Evolutionary conservation across 495 filamentous ascomycete species (phyloP), one percentile per base, ranked within the genome.

Genomic region (Aspergillus cristatus): DNA sequence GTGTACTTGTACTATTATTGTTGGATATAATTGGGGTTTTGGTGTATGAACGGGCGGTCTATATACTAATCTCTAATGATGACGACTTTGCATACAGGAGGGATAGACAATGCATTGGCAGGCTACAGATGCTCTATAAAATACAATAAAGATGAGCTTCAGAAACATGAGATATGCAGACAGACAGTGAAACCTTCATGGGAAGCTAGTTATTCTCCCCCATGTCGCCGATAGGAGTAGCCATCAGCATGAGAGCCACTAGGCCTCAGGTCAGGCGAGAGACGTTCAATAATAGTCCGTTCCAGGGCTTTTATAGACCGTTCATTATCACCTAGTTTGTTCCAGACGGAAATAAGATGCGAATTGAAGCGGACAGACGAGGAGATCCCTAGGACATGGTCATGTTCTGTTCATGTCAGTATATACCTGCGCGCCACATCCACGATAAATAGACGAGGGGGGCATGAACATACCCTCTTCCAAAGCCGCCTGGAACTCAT

Each of bases 321-420:
- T 40, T 83, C 68, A 54, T 85, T 82, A 15, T 51, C 49, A 12
- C 74, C 78, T 46, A 89, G 82, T 24, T 87, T 82, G 60, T 93
- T 88, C 88, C 88, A 95, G 45, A 95, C 74, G 34, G 78, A 80
- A 52, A 95, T 81, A 28, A 88, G 72, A 48, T 86, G 75, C 3
- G 76, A 78, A 42, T 73, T 84, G 54, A 80, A 69, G 32, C 78
- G 67, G 1, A 73, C 67, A 39, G 82, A 72, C 33, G 82, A 62
- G 1, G 75, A 74, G 15, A 78, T 68, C 3, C 63, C 57, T 8
- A 87, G 82, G 74, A 94, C 47, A 32, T 61, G 81, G 42, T 88
- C 82, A 53, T 95, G 88, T 41, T 77, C 57, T 60, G 13, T 36
- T n/a, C n/a, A n/a, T n/a, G n/a, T n/a, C n/a, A n/a, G n/a, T n/a